phyloP scores from a whole-genome alignment of 441 rosid genomes.

The Francoa sonchifolia region DNA sequence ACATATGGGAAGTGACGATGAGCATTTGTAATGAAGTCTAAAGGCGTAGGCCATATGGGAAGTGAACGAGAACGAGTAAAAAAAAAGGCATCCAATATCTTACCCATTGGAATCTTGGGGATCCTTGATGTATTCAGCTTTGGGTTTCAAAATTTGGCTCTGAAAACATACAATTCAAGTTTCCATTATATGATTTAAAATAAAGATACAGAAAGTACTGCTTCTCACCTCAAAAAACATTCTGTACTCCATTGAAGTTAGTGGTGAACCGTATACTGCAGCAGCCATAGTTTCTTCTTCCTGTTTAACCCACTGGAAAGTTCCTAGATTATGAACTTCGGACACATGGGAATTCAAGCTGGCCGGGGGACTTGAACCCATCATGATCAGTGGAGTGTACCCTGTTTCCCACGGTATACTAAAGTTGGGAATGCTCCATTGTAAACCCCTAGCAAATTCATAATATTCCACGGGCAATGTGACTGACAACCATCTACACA shows the following conservation, averaged over 20 bases:
- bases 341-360: conserved; percentile 34
- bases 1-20: no score
- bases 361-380: conserved; percentile 35
- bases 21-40: not conserved
- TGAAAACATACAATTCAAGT: conserved; percentile 20
- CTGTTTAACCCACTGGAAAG: conserved; percentile 15
- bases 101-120: conserved; percentile 45
- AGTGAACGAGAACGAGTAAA: conserved; percentile 1
- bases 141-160: conserved; percentile 53
- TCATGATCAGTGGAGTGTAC: conserved; percentile 38
- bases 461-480: conserved; percentile 60
- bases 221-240: conserved; percentile 59
- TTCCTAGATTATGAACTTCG: conserved; percentile 12
- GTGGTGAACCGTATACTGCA: conserved; percentile 52
- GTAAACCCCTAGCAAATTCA: conserved; percentile 60
- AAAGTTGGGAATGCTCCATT: conserved; percentile 86
- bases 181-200: no score
- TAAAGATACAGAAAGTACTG: no score
- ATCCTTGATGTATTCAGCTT: conserved; percentile 51
- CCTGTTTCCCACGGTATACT: conserved; percentile 86
- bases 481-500: conserved; percentile 72
- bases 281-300: conserved; percentile 24
- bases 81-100: conserved; percentile 13
- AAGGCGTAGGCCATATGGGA: no score
- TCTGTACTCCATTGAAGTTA: conserved; percentile 57